Evolutionary conservation across 2,329 filamentous ascomycete genomes (phyloP).

Genomic region (Mycocentrospora acerina): DNA sequence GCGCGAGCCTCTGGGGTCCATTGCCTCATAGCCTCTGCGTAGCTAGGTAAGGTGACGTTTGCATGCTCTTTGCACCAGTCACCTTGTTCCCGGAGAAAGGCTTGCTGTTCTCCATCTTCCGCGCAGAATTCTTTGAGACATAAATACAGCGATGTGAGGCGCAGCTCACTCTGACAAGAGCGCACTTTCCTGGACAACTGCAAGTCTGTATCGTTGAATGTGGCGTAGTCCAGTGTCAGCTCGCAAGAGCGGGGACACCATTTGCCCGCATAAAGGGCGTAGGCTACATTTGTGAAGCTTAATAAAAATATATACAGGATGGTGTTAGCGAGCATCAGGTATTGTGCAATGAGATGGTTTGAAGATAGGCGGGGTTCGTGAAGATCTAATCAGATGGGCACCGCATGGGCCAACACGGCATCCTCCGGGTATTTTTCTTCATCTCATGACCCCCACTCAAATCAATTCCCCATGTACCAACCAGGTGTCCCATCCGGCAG

Average conservation of each 20-base stretch:
- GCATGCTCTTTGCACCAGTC: constrained; percentile 24
- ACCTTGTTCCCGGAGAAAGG: constrained; percentile 20
- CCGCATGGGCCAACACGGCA: background rate
- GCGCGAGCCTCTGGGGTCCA: constrained; percentile 21
- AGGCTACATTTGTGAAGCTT: constrained; percentile 8
- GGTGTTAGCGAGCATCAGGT: constrained; percentile 19
- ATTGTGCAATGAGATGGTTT: constrained; percentile 10
- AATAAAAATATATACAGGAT: constrained; percentile 8
- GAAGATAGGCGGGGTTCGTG: constrained; percentile 14
- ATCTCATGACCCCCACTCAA: background rate
- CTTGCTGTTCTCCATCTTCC: constrained; percentile 11
- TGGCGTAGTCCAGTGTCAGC: constrained; percentile 28
- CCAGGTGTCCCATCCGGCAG: background rate
- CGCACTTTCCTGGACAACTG: constrained; percentile 27
- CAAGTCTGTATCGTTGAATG: constrained; percentile 35
- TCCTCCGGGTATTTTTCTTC: background rate
- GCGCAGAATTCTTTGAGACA: constrained; percentile 31
- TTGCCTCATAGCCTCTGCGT: constrained; percentile 22
- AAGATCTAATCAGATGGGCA: constrained; percentile 28
- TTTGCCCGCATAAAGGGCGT: constrained; percentile 19
- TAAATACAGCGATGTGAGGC: constrained; percentile 30
- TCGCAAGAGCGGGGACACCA: constrained; percentile 35
- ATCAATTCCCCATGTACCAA: background rate
- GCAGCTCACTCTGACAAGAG: constrained; percentile 28
- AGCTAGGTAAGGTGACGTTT: constrained; percentile 26